These are phyloP conservation scores for Gracilaria caudata DNA, from an alignment of 23 red algal species.

Conservation along the genomic window DNA sequence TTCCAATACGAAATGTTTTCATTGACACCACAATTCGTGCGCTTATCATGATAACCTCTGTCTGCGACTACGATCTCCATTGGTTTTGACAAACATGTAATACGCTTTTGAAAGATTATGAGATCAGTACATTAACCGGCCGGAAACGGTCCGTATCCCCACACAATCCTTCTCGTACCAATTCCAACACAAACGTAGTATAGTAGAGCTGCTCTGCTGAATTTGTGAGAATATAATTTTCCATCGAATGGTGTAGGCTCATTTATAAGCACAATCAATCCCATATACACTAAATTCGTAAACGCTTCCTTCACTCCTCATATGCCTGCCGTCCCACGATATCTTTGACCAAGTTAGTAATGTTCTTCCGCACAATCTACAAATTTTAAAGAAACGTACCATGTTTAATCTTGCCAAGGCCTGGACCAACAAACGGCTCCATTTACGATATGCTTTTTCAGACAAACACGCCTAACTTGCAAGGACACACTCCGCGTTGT, in stretches of 20 bases:
- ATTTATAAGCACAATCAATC: conserved; percentile 25
- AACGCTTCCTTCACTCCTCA: neutral
- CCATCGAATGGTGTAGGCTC: conserved; percentile 23
- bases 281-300: neutral
- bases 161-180: neutral
- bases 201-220: neutral
- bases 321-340: neutral
- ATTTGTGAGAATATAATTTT: conserved; percentile 34
- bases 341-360: neutral
- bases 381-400: neutral
- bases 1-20: neutral
- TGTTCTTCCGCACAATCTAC: too few species aligned
- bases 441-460: conserved; percentile 7
- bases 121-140: neutral
- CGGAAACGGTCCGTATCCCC: conserved; percentile 17
- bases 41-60: neutral
- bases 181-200: conserved; percentile 28
- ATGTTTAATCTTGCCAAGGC: neutral
- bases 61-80: conserved; percentile 10
- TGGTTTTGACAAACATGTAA: neutral
- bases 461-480: neutral
- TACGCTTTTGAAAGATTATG: neutral
- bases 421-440: neutral
- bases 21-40: neutral
- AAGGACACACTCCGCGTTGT: neutral